Percentiles rank a stretch among this genome's conserved stretches.
Conservation (phyloP, 2,329 filamentous ascomycete genomes). For the Paraphaeosphaeria minitans region DNA sequence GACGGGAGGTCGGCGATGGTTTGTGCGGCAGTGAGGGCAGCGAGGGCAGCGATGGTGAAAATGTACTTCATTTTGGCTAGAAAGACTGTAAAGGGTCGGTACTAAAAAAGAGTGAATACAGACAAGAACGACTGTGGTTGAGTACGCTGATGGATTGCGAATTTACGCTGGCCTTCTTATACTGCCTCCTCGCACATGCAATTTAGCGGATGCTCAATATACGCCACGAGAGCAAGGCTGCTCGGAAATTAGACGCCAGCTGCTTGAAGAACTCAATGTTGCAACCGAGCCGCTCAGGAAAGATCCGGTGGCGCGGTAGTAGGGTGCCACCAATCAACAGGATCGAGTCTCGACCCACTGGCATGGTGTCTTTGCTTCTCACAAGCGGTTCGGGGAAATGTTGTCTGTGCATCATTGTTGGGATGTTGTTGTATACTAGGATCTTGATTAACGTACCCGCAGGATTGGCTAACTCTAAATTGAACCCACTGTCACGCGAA, state of each 20-base stretch:
- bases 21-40: constrained; percentile 48
- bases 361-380: not conserved
- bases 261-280: not conserved
- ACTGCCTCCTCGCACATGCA: not conserved
- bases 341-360: not conserved
- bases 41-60: constrained; percentile 38
- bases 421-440: not conserved
- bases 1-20: constrained; percentile 46
- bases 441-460: not conserved
- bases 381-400: not conserved
- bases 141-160: not conserved
- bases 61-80: constrained; percentile 33
- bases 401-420: not conserved
- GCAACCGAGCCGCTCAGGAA: not conserved
- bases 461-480: not conserved
- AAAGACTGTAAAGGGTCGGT: constrained; percentile 9
- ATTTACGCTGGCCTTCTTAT: constrained; percentile 3
- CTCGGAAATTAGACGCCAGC: constrained; percentile 1
- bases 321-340: not conserved
- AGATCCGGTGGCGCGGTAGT: not conserved
- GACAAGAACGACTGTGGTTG: constrained; percentile 1
- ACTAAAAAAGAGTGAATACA: constrained; percentile 4
- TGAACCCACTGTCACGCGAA: not conserved
- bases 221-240: not conserved
- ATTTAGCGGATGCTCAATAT: not conserved